Evolutionary conservation across 2,329 filamentous ascomycete genomes (phyloP).

Genomic region (Rasamsonia emersonii): DNA sequence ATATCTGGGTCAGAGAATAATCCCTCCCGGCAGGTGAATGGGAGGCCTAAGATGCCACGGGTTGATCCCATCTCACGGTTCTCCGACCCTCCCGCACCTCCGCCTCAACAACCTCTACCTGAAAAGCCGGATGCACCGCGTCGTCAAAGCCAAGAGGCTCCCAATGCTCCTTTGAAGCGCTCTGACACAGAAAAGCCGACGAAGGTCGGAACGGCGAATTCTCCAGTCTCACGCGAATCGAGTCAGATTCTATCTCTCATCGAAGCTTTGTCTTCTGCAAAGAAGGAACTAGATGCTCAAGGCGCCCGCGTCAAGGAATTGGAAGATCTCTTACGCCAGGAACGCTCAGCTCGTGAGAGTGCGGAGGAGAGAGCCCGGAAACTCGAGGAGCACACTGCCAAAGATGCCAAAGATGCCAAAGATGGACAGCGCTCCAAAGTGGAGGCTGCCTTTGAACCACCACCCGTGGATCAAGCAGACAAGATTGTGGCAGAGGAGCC

Average conservation of each 20-base stretch:
- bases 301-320: slow-evolving; percentile 69
- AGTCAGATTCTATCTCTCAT: slow-evolving; percentile 77
- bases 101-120: slow-evolving; percentile 83
- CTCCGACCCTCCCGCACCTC: slow-evolving; percentile 85
- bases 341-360: slow-evolving; percentile 70
- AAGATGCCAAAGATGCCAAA: slow-evolving; percentile 11
- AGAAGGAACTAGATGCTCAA: slow-evolving; percentile 80
- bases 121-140: slow-evolving; percentile 70
- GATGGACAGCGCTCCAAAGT: slow-evolving; percentile 21
- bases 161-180: slow-evolving; percentile 56
- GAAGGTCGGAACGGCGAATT: slow-evolving; percentile 40
- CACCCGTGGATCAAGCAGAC: slow-evolving; percentile 15
- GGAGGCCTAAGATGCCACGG: slow-evolving; percentile 44
- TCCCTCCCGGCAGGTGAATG: slow-evolving; percentile 39
- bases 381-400: slow-evolving; percentile 33
- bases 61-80: slow-evolving; percentile 75
- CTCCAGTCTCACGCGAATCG: slow-evolving; percentile 45
- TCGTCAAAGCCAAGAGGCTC: slow-evolving; percentile 37
- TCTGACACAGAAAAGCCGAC: slow-evolving; percentile 62
- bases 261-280: slow-evolving; percentile 73
- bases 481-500: slow-evolving; percentile 8
- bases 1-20: slow-evolving; percentile 36
- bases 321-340: slow-evolving; percentile 67
- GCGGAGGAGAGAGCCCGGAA: slow-evolving; percentile 75
- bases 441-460: slow-evolving; percentile 42